Base-by-base conservation (phyloP, 2,329 filamentous ascomycete genomes). In the Talaromyces sp. region DNA sequence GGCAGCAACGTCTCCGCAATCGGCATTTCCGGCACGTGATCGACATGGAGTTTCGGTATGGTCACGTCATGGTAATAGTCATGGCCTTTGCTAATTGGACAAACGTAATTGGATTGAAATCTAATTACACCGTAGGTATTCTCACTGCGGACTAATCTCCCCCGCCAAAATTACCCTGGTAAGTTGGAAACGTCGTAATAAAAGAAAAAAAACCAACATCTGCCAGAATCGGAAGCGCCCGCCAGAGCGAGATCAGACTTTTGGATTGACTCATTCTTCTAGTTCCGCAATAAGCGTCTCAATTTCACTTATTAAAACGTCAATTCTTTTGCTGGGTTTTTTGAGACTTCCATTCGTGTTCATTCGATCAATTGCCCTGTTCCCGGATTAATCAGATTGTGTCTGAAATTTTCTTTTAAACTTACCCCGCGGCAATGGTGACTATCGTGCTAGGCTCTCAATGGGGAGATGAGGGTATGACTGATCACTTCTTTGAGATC, bases 391-490 rank as follows among this genome's bases (percentile, higher is more conserved):
- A 16, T 22, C 33, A 14, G 27, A 31, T 31, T 6, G 52, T 43
- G 2, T 41, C 16, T 45, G 37, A 39, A 31, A 39, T 24, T 39
- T 43, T 45, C 37, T 39, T 41, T 58, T 11, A 4, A n/a, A 24
- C 27, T 57, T 62, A 68, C 64, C 57, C 73, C 73, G 66, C 62
- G 49, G 57, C 63, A 50, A 67, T 65, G 62, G 76, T 81, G 64
- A 79, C 80, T 60, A 76, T 82, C 62, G 78, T 82, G 69, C 71
- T 82, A 60, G 80, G 80, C 66, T 74, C 77, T 69, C 80, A 82
- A 74, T 82, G 79, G 76, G 80, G 80, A 70, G 80, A 82, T 75
- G 80, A 82, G 75, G 80, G 80, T 77, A 63, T 60, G 72, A 61
- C 37, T 33, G 47, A 62, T 24, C 9, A 33, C n/a, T 49, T 47